Base-by-base conservation (phyloP, 1,284 basidiomycete species). In the Uromyces viciae-fabae region DNA sequence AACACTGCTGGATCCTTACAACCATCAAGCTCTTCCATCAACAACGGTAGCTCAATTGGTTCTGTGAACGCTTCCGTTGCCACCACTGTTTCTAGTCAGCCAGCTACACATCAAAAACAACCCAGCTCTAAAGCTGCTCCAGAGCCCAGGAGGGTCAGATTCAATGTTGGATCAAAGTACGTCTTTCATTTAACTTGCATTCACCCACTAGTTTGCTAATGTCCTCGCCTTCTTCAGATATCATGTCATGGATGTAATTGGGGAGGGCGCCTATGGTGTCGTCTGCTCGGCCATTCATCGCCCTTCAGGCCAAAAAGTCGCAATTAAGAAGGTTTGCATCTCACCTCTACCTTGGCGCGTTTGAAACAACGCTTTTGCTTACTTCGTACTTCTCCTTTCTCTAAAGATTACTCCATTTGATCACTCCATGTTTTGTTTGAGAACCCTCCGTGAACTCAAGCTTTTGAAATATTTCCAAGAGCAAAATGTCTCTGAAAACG, bases 371-470 rank as follows among this genome's bases (percentile, higher is more conserved):
- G 7, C 46, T 2, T 33, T 9, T 36, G 31, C 31, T 52, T 3
- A 0, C 28, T 22, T 19, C 0, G 22, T 25, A 25, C n/a, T 28
- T 5, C 25, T 1, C 54, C 49, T 14, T 36, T 40, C 19, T 28
- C 9, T 60, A 7, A 49, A 91, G 82, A 94, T 94, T 85, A 91
- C 91, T 0, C 93, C 93, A 1, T 94, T 94, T 83, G 93, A 94
- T 86, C 92, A 94, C 84, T 90, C 91, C 81, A 93, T 94, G 92
- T 94, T 93, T 87, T 93, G 92, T 86, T 88, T 94, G 11, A 89
- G 93, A 66, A 94, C 93, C 31, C 89, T 94, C n/a, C 89, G 93
- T 81, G 93, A 94, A 87, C 91, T 94, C 85, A 94, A 94, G 86
- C 25, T 81, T 15, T 56, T 81, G 60, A 81, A 83, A 28, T 84